Conservation (phyloP, 305 asterid genomes). For the Fraxinus greggii region DNA sequence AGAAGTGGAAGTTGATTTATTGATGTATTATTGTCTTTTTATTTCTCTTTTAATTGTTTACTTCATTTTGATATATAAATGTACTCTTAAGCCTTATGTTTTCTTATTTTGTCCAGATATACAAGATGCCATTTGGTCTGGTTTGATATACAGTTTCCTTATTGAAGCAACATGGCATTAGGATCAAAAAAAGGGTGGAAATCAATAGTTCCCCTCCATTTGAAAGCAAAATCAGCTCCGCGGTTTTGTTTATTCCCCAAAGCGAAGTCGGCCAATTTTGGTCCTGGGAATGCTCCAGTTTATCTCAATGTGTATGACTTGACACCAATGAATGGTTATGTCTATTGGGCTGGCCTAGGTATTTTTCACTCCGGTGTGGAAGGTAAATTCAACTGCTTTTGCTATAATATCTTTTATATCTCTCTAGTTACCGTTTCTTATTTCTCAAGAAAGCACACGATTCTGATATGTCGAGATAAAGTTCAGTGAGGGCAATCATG, state of each 20-base stretch:
- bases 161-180: slow-evolving; percentile 52
- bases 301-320: slow-evolving; percentile 65
- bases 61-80: neutral
- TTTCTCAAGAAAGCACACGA: neutral
- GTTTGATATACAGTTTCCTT: slow-evolving; percentile 35
- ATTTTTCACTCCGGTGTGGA: slow-evolving; percentile 69
- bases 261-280: slow-evolving; percentile 63
- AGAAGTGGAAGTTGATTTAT: neutral
- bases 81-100: slow-evolving; percentile 16
- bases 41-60: neutral
- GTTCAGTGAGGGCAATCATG: neutral
- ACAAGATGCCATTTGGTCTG: slow-evolving; percentile 33
- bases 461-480: neutral
- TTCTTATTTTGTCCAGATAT: slow-evolving; percentile 37
- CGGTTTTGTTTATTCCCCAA: slow-evolving; percentile 83
- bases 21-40: neutral
- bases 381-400: slow-evolving; percentile 37
- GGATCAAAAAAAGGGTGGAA: slow-evolving; percentile 79
- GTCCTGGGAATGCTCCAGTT: slow-evolving; percentile 68
- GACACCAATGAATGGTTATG: slow-evolving; percentile 64
- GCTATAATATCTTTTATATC: neutral
- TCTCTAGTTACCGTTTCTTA: neutral
- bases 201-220: slow-evolving; percentile 54
- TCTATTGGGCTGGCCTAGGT: slow-evolving; percentile 73
- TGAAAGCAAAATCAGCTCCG: slow-evolving; percentile 60